A percentile compares a stretch with the other conserved stretches of the same genome.
Conservation (phyloP, 768 basidiomycete genomes). For the Mycena pura region DNA sequence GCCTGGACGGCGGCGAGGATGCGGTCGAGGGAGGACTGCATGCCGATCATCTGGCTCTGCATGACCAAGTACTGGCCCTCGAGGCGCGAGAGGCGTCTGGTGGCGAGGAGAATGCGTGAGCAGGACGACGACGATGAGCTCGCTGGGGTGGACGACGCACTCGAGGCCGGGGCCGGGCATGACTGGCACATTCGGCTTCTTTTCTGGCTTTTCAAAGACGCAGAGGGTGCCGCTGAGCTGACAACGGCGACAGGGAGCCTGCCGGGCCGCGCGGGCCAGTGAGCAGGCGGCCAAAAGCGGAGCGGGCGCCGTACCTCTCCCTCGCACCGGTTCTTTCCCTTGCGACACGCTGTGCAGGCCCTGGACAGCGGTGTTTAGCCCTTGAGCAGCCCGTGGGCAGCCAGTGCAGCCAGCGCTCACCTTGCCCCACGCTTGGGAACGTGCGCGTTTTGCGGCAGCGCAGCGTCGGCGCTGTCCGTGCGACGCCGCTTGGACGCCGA, state of each 20-base stretch:
- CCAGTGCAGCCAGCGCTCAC: background rate
- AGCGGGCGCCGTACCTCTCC: slow-evolving; percentile 53
- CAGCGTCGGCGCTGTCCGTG: slow-evolving; percentile 44
- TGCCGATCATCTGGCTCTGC: slow-evolving; percentile 94
- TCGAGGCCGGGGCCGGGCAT: slow-evolving; percentile 74
- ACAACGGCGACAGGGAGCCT: slow-evolving; percentile 92
- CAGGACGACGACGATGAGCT: slow-evolving; percentile 1
- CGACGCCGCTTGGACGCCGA: slow-evolving; percentile 64
- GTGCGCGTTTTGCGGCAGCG: slow-evolving; percentile 52
- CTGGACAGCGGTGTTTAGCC: slow-evolving; percentile 29
- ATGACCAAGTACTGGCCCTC: slow-evolving; percentile 90
- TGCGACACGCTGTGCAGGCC: slow-evolving; percentile 88
- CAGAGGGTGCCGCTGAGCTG: slow-evolving; percentile 81
- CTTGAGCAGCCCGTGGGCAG: too few relatives aligned
- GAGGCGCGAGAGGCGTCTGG: slow-evolving; percentile 80
- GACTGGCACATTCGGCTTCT: slow-evolving; percentile 67
- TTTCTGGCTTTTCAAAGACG: slow-evolving; percentile 91
- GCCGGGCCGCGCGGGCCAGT: slow-evolving; percentile 70
- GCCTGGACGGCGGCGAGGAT: slow-evolving; percentile 74
- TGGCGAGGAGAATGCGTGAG: slow-evolving; percentile 29
- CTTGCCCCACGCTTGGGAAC: slow-evolving; percentile 88
- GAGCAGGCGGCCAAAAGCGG: slow-evolving; percentile 69
- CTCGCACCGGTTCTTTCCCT: slow-evolving; percentile 93
- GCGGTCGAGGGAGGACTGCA: slow-evolving; percentile 88
- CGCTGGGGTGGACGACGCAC: too few relatives aligned